Base-by-base conservation (phyloP, 768 basidiomycete species). In the Phallus indusiatus region DNA sequence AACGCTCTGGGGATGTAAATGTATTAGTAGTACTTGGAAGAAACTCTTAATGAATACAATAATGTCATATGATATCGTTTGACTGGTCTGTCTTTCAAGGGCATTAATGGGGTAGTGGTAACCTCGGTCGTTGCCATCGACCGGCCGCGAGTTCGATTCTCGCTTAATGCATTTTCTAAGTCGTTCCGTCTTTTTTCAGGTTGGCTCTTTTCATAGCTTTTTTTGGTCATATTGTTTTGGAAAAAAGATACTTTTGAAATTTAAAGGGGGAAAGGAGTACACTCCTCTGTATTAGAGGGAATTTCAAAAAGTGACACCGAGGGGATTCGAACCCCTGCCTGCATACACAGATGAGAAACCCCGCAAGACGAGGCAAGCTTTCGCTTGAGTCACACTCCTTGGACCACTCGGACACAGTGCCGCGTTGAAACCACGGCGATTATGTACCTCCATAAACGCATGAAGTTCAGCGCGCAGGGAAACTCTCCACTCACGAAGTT, bases 51-150 rank as follows among this genome's bases (percentile, higher is more conserved):
- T 16, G 37, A 10, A 42, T 17, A 16, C 5, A 22, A 11, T 33
- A n/a, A 55, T 36, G 9, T 36, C 18, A 24, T 20, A 34, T 16
- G 28, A 51, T 51, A 14, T 51, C 8, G n/a, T 51, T 51, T 8
- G n/a, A 51, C 49, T 8, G 20, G 53, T 52, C 68, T 52, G 6
- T 68, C 8, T 1, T 14, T 54, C 55, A 56, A 14, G 67, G 63
- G 75, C 78, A 80, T 79, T 75, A 79, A 78, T 81, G 77, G 78
- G 77, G 79, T 80, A 80, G 78, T 80, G 78, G 77, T 80, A 79
- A 80, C 79, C 79, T 80, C 78, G 79, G 78, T 80, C 77, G 78
- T 80, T 80, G 78, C 78, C 79, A 80, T 70, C 22, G 22, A 34
- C 50, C 50, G 22, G 50, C 50, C 22, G 34, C 22, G 22, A 34